Evolutionary conservation across 352 stramenopile species (phyloP).

Genomic region (Pythium biforme): DNA sequence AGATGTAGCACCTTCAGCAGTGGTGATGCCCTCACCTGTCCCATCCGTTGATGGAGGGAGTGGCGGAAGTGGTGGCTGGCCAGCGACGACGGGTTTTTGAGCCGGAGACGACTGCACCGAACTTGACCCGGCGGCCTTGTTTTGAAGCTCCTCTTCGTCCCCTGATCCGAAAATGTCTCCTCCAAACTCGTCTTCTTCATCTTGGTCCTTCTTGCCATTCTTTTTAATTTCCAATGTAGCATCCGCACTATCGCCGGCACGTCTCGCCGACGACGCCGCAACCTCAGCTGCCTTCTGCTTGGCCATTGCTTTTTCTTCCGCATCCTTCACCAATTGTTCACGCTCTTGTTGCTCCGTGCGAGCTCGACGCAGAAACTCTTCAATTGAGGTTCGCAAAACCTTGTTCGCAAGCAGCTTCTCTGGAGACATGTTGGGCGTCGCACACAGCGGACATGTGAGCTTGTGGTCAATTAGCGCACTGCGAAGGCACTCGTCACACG

Average conservation of each 20-base stretch:
- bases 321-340: constrained; percentile 82
- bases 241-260: constrained; percentile 69
- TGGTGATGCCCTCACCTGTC: constrained; percentile 21
- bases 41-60: constrained; percentile 27
- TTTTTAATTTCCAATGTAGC: constrained; percentile 87
- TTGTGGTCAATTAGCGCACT: constrained; percentile 77
- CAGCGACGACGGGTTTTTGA: not conserved
- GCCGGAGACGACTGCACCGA: constrained; percentile 31
- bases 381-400: constrained; percentile 74
- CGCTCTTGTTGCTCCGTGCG: constrained; percentile 82
- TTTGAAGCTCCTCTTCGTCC: constrained; percentile 46
- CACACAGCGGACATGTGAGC: constrained; percentile 77
- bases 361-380: constrained; percentile 78
- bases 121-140: constrained; percentile 16
- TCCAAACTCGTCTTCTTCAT: constrained; percentile 81
- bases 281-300: constrained; percentile 77
- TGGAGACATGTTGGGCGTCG: constrained; percentile 78
- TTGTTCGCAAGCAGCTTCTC: constrained; percentile 86
- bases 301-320: constrained; percentile 73
- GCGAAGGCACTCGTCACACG: constrained; percentile 82
- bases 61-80: constrained; percentile 33
- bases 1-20: not conserved
- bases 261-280: constrained; percentile 47
- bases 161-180: constrained; percentile 79
- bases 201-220: constrained; percentile 61